A percentile compares a stretch with the other conserved stretches of the same genome.
Conservation (phyloP, 345 rosid genomes). For the Rhizophora mangle region DNA sequence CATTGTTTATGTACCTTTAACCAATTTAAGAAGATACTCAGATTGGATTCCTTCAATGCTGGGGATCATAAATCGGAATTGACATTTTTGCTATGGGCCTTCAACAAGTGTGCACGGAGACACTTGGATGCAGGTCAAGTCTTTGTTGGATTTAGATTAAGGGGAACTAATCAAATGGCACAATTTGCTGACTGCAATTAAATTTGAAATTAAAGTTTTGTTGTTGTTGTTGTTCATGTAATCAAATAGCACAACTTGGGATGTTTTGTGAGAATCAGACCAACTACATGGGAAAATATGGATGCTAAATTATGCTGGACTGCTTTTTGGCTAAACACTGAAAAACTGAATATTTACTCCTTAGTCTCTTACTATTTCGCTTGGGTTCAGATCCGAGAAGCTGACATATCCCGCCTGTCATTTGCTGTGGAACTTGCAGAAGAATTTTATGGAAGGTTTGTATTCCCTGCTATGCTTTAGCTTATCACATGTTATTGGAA, state of each 20-base stretch:
- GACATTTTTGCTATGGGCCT: background rate
- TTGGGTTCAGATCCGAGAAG: conserved; percentile 81
- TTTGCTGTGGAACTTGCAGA: conserved; percentile 99
- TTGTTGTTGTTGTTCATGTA: no score
- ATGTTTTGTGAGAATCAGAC: no score
- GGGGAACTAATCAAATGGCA: background rate
- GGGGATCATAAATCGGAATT: no score
- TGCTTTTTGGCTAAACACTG: no score
- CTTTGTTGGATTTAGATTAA: background rate
- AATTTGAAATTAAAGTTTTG: no score
- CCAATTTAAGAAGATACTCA: background rate
- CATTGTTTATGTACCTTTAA: background rate
- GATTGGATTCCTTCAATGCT: background rate
- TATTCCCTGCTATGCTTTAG: background rate
- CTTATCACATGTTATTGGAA: conserved; percentile 8
- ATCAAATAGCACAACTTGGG: no score
- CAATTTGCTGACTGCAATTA: background rate
- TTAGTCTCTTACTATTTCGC: conserved; percentile 7
- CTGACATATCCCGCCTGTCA: conserved; percentile 96
- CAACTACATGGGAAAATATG: no score
- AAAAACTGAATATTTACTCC: no score
- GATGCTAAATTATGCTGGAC: no score
- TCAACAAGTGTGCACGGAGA: background rate
- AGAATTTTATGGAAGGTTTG: conserved; percentile 98
- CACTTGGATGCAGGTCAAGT: background rate